Percentiles rank a stretch among this genome's conserved stretches.
Conservation (phyloP, 2,329 filamentous ascomycete species). For the Trichoderma sp. region DNA sequence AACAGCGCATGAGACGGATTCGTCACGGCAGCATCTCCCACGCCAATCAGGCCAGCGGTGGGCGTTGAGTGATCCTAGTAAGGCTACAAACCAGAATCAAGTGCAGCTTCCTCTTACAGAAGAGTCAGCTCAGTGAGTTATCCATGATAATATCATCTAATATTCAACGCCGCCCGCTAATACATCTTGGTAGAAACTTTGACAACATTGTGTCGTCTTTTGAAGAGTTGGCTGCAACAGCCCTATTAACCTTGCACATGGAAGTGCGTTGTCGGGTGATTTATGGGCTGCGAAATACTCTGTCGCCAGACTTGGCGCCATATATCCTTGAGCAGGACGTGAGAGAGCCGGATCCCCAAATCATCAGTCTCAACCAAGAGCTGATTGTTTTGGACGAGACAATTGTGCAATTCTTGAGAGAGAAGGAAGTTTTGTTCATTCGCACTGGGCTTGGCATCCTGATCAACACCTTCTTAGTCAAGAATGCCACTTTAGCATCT, state of each 20-base stretch:
- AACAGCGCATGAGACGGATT: conserved; percentile 70
- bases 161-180: background rate
- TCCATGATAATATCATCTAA: background rate
- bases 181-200: conserved; percentile 61
- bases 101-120: conserved; percentile 86
- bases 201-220: conserved; percentile 84
- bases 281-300: conserved; percentile 68
- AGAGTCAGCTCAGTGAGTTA: conserved; percentile 74
- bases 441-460: conserved; percentile 74
- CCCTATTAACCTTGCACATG: conserved; percentile 83
- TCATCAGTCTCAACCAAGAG: conserved; percentile 81
- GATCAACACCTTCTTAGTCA: conserved; percentile 76
- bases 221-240: conserved; percentile 74
- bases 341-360: conserved; percentile 73
- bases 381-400: conserved; percentile 88
- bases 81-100: conserved; percentile 58
- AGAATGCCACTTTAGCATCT: conserved; percentile 68
- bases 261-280: conserved; percentile 86
- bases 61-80: conserved; percentile 71
- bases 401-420: conserved; percentile 69
- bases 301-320: conserved; percentile 61
- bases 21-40: conserved; percentile 55
- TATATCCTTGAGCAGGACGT: conserved; percentile 72
- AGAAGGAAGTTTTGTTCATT: conserved; percentile 72
- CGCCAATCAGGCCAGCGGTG: conserved; percentile 71